A percentile compares a stretch with the other conserved stretches of the same genome.
phyloP scores from a whole-genome alignment of 371 early-diverging fungal species.

The Coemansia linderi region DNA sequence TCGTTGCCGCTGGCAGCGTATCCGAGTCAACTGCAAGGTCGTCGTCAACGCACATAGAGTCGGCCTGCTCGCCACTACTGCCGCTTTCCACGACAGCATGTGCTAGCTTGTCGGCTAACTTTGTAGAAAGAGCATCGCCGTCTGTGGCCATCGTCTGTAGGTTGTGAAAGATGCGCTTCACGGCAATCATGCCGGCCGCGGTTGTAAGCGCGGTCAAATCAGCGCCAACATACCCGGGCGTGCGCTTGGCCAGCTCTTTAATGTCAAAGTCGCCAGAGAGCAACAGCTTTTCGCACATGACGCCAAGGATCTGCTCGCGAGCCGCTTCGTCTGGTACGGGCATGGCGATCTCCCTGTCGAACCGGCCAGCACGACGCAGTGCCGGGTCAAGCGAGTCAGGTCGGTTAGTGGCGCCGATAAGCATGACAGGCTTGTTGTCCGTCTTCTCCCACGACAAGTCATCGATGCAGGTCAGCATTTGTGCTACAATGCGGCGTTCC shows the following conservation, averaged over 20 bases:
- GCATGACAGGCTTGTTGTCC: constrained; percentile 87
- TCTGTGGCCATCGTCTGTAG: constrained; percentile 60
- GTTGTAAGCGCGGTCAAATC: constrained; percentile 96
- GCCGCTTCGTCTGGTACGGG: constrained; percentile 96
- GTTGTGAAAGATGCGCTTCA: constrained; percentile 87
- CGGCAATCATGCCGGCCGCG: constrained; percentile 96
- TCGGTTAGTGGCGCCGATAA: constrained; percentile 99
- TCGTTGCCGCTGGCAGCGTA: constrained; percentile 35
- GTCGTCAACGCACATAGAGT: constrained; percentile 22
- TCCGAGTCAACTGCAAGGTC: constrained; percentile 8
- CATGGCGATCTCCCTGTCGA: constrained; percentile 98
- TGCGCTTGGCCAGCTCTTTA: constrained; percentile 84
- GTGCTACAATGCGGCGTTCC: constrained; percentile 99
- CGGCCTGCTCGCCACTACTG: constrained; percentile 42
- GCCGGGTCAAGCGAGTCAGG: constrained; percentile 98
- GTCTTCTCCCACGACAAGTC: constrained; percentile 86
- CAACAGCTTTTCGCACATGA: constrained; percentile 85
- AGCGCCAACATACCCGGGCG: constrained; percentile 99
- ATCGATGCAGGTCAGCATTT: constrained; percentile 98
- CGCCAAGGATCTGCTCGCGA: constrained; percentile 88
- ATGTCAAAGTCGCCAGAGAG: constrained; percentile 90
- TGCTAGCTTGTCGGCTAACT: constrained; percentile 36
- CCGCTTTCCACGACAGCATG: constrained; percentile 44
- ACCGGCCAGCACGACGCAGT: constrained; percentile 95
- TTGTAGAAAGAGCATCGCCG: constrained; percentile 49